Evolutionary conservation across 2,329 filamentous ascomycete species (phyloP).

Genomic region (Seiridium unicorne): DNA sequence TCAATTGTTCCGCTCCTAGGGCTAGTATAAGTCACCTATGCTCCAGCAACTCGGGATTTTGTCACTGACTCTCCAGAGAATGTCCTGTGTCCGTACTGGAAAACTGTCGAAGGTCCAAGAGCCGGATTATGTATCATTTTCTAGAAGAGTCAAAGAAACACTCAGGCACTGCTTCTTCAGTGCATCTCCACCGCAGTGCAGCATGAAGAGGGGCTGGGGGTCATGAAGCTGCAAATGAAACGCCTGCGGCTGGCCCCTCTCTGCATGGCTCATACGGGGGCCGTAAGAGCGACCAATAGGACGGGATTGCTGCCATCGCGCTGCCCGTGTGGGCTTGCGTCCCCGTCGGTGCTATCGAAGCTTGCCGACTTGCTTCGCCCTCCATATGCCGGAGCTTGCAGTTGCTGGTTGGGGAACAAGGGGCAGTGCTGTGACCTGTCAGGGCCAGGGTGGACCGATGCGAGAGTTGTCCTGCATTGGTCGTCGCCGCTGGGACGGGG

Average conservation of each 20-base stretch:
- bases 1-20: not conserved
- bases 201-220: slow-evolving; percentile 2
- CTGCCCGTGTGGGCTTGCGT: not conserved
- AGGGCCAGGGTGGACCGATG: too few relatives aligned
- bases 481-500: too few relatives aligned
- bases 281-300: not conserved
- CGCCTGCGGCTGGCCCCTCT: not conserved
- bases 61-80: not conserved
- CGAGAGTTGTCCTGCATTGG: too few relatives aligned
- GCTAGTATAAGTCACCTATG: not conserved
- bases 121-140: not conserved
- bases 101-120: not conserved
- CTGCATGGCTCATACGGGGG: not conserved
- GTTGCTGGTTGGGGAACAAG: not conserved
- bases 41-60: not conserved
- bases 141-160: not conserved
- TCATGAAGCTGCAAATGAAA: slow-evolving; percentile 6
- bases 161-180: not conserved
- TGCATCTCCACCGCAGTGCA: slow-evolving; percentile 4
- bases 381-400: not conserved
- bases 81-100: not conserved
- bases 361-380: not conserved
- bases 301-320: not conserved
- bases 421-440: not conserved
- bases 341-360: not conserved